These are phyloP conservation scores for Agrocybe praecox DNA, from an alignment of 768 basidiomycete genomes.

Conservation along the genomic window DNA sequence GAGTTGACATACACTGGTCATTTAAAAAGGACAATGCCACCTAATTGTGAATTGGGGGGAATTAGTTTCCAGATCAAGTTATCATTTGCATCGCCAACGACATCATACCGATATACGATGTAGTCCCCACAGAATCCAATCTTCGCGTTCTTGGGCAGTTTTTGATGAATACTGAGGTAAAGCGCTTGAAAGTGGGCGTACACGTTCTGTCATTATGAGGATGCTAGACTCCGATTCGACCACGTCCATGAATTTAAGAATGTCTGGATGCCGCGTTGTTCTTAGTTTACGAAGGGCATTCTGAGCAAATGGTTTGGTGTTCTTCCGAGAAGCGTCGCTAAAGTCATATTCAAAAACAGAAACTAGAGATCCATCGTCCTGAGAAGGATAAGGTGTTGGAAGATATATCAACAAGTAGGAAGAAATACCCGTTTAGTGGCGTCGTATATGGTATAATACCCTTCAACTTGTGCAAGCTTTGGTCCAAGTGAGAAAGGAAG, in stretches of 20 bases:
- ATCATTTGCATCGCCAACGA: not conserved
- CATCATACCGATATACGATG: constrained; percentile 82
- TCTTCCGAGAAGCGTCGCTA: constrained; percentile 57
- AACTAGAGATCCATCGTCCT: constrained; percentile 88
- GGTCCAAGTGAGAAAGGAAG: constrained; percentile 85
- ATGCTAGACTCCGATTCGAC: constrained; percentile 87
- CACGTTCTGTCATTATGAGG: constrained; percentile 94
- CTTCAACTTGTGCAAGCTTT: constrained; percentile 67
- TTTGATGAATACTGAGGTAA: constrained; percentile 67
- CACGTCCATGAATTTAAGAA: constrained; percentile 93
- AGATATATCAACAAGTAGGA: not conserved
- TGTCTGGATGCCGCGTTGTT: constrained; percentile 92
- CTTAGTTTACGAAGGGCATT: constrained; percentile 91
- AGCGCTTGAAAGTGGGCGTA: constrained; percentile 69
- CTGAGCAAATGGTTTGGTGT: constrained; percentile 74
- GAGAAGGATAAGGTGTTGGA: not conserved
- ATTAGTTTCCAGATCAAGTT: constrained; percentile 5
- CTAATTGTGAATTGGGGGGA: constrained; percentile 39
- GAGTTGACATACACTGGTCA: constrained; percentile 77
- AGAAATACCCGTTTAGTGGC: constrained; percentile 78
- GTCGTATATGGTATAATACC: constrained; percentile 86
- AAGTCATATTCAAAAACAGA: constrained; percentile 94
- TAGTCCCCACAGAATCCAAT: constrained; percentile 94
- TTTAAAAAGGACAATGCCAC: constrained; percentile 92
- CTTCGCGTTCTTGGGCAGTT: constrained; percentile 67